These are phyloP conservation scores for Pilasporangium apinafurcum DNA, from an alignment of 352 stramenopile genomes.

Conservation along the genomic window DNA sequence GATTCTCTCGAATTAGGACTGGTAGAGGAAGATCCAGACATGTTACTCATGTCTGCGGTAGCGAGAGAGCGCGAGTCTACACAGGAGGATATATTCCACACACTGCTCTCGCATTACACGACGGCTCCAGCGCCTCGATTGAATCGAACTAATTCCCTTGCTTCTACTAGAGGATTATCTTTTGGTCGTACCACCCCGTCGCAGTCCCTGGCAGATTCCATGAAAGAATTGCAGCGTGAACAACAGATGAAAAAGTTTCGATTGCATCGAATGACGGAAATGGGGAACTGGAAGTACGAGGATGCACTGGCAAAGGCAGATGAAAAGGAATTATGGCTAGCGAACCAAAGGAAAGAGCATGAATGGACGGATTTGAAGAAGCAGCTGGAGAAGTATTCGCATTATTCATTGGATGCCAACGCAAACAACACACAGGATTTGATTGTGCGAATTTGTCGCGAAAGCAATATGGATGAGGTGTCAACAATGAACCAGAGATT, in stretches of 20 bases:
- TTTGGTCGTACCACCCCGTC: conserved; percentile 17
- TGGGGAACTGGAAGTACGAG: conserved; percentile 73
- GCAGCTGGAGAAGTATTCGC: conserved; percentile 24
- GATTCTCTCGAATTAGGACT: conserved; percentile 67
- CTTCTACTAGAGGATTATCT: too few relatives aligned
- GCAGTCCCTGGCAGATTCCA: conserved; percentile 49
- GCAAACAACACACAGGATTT: conserved; percentile 8
- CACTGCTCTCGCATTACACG: conserved; percentile 51
- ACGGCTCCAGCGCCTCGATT: conserved; percentile 9
- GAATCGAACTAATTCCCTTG: conserved; percentile 6
- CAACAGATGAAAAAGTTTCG: conserved; percentile 82
- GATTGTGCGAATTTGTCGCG: conserved; percentile 17
- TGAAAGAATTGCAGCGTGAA: conserved; percentile 77
- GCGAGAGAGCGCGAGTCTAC: conserved; percentile 62
- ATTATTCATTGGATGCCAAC: conserved; percentile 5
- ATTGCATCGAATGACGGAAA: conserved; percentile 54
- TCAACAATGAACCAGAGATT: conserved; percentile 58
- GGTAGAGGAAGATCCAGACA: conserved; percentile 74
- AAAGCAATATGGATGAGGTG: conserved; percentile 36
- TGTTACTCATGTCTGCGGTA: conserved; percentile 73
- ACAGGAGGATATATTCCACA: conserved; percentile 74
- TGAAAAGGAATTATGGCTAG: conserved; percentile 54
- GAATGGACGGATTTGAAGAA: conserved; percentile 49
- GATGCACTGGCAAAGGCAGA: conserved; percentile 40
- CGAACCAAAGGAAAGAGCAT: conserved; percentile 45